Evolutionary conservation across 768 basidiomycete genomes (phyloP).

Genomic region (Leccinum longicurvipes): DNA sequence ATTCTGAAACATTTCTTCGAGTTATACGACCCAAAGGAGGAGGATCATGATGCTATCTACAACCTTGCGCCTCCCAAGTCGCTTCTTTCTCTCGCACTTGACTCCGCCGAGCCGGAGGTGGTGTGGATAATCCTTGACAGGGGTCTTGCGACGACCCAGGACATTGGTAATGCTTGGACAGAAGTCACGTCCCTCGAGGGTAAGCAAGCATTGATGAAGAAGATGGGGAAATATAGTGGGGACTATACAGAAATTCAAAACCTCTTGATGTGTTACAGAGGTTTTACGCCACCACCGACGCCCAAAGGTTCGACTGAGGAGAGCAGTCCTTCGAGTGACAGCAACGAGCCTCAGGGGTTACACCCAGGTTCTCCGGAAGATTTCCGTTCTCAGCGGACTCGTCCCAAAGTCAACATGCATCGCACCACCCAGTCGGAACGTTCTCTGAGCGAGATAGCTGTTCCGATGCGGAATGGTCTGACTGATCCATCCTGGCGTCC

Average conservation of each 20-base stretch:
- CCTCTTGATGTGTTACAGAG: conserved; percentile 50
- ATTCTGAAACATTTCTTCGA: conserved; percentile 63
- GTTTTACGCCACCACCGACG: conserved; percentile 46
- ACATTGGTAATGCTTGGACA: conserved; percentile 51
- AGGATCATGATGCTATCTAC: conserved; percentile 52
- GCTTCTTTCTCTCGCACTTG: conserved; percentile 54
- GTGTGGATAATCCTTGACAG: conserved; percentile 64
- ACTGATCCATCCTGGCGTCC: conserved; percentile 7
- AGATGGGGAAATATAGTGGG: conserved; percentile 25
- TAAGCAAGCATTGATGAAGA: conserved; percentile 24
- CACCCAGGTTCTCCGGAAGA: conserved; percentile 1
- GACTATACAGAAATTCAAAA: conserved; percentile 50
- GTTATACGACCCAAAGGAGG: conserved; percentile 50
- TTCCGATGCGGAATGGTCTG: conserved; percentile 1
- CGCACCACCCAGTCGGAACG: neutral
- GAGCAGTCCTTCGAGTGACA: conserved; percentile 11
- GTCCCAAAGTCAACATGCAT: neutral
- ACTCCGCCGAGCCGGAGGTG: conserved; percentile 59
- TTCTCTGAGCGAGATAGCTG: conserved; percentile 1
- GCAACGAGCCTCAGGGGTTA: conserved; percentile 12
- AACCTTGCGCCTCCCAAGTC: conserved; percentile 36
- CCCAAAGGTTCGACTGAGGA: conserved; percentile 16
- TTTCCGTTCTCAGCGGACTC: conserved; percentile 7
- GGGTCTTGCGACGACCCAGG: conserved; percentile 45
- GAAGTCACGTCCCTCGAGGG: conserved; percentile 40